Conservation (phyloP, 2,329 filamentous ascomycete genomes). For the Grosmannia huntii region DNA sequence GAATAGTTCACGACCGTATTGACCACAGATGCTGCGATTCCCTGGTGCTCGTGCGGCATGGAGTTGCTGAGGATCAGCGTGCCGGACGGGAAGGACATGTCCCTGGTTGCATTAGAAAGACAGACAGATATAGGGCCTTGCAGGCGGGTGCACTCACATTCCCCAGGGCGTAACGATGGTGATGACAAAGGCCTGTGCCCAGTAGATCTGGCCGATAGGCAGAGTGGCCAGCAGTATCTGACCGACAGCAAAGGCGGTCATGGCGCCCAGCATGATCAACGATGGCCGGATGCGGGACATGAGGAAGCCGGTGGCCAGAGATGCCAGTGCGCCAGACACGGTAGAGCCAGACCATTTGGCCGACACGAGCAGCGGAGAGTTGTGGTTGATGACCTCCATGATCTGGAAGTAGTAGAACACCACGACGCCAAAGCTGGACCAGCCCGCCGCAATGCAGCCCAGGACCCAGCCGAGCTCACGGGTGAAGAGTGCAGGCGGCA, state of each 20-base stretch:
- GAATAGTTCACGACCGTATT: constrained; percentile 56
- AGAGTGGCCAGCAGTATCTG: constrained; percentile 28
- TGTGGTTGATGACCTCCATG: constrained; percentile 25
- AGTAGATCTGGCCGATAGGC: constrained; percentile 30
- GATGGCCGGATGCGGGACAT: constrained; percentile 32
- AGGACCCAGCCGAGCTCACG: constrained; percentile 8
- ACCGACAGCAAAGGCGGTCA: constrained; percentile 17
- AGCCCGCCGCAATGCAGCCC: constrained; percentile 8
- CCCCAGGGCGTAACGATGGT: constrained; percentile 21
- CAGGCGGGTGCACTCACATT: constrained; percentile 27
- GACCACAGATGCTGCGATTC: constrained; percentile 38
- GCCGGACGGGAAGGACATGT: constrained; percentile 13
- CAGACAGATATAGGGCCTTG: constrained; percentile 35
- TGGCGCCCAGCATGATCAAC: constrained; percentile 32
- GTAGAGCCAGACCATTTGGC: constrained; percentile 27
- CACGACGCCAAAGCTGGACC: constrained; percentile 12
- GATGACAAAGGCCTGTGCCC: constrained; percentile 29
- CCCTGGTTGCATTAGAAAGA: constrained; percentile 19
- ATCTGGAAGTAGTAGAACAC: constrained; percentile 12
- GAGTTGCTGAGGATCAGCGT: constrained; percentile 41
- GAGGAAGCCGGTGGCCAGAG: constrained; percentile 29
- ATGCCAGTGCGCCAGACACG: constrained; percentile 24
- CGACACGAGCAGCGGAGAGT: constrained; percentile 25
- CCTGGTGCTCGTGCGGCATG: constrained; percentile 30
- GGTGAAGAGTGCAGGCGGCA: constrained; percentile 12